Evolutionary conservation across 768 basidiomycete genomes (phyloP), one percentile per base, ranked within the genome.

Genomic region (Termitomyces sp.): DNA sequence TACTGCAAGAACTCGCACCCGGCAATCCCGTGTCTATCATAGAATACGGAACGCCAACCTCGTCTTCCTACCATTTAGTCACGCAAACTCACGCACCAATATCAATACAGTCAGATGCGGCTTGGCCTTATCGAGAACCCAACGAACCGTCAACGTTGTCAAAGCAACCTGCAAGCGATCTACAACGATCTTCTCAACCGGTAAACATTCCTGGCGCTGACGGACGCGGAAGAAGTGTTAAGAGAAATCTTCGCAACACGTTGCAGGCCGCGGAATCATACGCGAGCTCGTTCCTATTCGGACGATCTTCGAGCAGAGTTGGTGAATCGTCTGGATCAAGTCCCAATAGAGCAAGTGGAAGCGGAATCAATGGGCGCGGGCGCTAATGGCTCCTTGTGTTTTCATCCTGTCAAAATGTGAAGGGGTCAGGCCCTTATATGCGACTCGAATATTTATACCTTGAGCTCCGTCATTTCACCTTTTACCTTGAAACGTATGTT

Each of bases 181-280:
- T 74, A 24, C 74, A 78, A 10, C 75, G 74, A 35, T 72, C 73
- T n/a, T 66, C 72, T 6, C 66, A 66, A 26, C 38, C 28, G 4
- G 14, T 12, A 12, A 54, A 28, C 53, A 51, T 30, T 61, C 59
- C 45, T 62, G 70, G 63, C 44, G 70, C 68, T 32, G 82, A 78
- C 56, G 73, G 67, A 40, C 71, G 82, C 55, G 83, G 82, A 26
- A 70, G 85, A 60, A 84, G 79, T 61, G 83, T 84, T 37, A 87
- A 80, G 66, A 75, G 83, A 58, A 84, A 80, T 60, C 61, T 89
- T 49, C 78, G 88, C 47, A 87, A 79, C 55, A 88, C 87, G 14
- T 67, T 90, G 44, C 81, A 76, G 53, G 83, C 80, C 35, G 87
- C 88, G 11, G 87, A 89, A 63, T 82, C 85, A 53, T 85, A 85